Conservation (phyloP, 305 asterid species). For the Fraxinus floribunda region DNA sequence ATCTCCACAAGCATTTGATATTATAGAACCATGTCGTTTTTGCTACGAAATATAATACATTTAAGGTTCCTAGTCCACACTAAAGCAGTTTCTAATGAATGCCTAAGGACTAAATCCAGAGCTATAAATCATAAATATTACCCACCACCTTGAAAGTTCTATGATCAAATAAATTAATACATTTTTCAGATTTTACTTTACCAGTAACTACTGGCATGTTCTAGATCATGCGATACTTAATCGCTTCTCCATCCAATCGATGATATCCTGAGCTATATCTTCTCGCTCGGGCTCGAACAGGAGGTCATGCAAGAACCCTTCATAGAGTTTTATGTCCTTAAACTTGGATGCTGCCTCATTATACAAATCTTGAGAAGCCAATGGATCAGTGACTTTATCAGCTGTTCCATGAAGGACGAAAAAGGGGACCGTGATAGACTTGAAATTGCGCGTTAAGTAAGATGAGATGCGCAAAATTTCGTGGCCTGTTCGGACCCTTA, state of each 20-base stretch:
- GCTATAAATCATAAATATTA: not conserved
- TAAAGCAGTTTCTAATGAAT: not conserved
- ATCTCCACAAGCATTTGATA: not conserved
- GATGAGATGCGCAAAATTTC: constrained; percentile 90
- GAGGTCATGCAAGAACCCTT: constrained; percentile 90
- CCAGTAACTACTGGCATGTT: constrained; percentile 7
- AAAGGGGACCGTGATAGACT: constrained; percentile 75
- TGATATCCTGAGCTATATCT: constrained; percentile 83
- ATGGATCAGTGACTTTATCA: constrained; percentile 89
- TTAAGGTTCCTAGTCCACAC: not conserved
- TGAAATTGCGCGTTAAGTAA: constrained; percentile 68
- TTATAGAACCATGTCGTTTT: not conserved
- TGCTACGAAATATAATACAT: not conserved
- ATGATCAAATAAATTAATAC: not conserved
- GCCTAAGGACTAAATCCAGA: not conserved
- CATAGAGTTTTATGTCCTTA: constrained; percentile 87
- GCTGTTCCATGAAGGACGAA: constrained; percentile 97
- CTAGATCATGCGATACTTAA: constrained; percentile 26
- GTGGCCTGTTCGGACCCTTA: constrained; percentile 93
- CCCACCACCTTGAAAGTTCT: not conserved
- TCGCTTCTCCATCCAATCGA: constrained; percentile 86
- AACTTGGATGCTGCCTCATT: constrained; percentile 76
- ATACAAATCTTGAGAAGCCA: constrained; percentile 92
- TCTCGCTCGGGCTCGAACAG: constrained; percentile 95
- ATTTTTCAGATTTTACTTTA: not conserved